Percentiles rank a stretch among this genome's conserved stretches.
Evolutionary conservation across 2,329 filamentous ascomycete species (phyloP).

Genomic region (Whalleya microplaca): DNA sequence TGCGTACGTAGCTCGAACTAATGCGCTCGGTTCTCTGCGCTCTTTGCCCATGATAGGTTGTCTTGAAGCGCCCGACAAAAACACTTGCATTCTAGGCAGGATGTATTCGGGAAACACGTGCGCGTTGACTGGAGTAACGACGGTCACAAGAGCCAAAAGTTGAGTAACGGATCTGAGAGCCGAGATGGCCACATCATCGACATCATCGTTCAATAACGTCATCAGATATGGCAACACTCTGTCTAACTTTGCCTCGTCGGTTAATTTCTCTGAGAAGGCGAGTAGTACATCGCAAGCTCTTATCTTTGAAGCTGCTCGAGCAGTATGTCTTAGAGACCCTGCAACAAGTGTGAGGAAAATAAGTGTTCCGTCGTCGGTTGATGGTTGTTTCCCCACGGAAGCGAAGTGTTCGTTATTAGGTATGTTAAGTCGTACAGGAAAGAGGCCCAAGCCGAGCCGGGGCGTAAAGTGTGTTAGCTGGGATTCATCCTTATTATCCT

Average conservation of each 20-base stretch:
- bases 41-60: constrained; percentile 40
- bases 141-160: constrained; percentile 80
- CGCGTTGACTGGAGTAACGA: constrained; percentile 80
- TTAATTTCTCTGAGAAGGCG: constrained; percentile 87
- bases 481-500: constrained; percentile 48
- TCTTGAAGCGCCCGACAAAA: constrained; percentile 48
- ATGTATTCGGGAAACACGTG: constrained; percentile 72
- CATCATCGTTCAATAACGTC: constrained; percentile 77
- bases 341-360: constrained; percentile 91
- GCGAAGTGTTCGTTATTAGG: constrained; percentile 80
- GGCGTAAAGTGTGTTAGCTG: constrained; percentile 43
- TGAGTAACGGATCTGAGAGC: constrained; percentile 88
- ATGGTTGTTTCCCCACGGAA: constrained; percentile 61
- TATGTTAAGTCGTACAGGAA: constrained; percentile 84
- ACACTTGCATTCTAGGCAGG: constrained; percentile 63
- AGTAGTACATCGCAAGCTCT: constrained; percentile 89
- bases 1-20: constrained; percentile 89
- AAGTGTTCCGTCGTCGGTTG: constrained; percentile 84
- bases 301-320: constrained; percentile 82
- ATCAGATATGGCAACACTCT: constrained; percentile 90
- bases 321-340: constrained; percentile 86
- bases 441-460: constrained; percentile 62
- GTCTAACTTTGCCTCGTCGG: constrained; percentile 95
- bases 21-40: constrained; percentile 59
- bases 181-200: constrained; percentile 82